phyloP scores from a whole-genome alignment of 2,329 filamentous ascomycete genomes.

The Aspergillus sp. region DNA sequence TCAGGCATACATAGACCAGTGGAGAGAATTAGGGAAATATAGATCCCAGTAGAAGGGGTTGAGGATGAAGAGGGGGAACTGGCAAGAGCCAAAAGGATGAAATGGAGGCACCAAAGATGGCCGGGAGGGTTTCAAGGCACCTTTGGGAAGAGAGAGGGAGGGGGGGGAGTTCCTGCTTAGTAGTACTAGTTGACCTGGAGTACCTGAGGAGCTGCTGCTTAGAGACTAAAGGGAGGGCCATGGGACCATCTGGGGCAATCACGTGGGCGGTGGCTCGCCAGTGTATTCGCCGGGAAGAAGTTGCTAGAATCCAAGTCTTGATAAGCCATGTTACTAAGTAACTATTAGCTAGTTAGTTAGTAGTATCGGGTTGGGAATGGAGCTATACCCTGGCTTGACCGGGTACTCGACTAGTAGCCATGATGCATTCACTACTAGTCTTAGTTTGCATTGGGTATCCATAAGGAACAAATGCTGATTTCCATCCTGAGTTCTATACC shows the following conservation, averaged over 20 bases:
- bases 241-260: conserved; percentile 12
- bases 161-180: conserved; percentile 6
- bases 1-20: conserved; percentile 63
- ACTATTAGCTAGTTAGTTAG: background rate
- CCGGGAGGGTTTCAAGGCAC: conserved; percentile 7
- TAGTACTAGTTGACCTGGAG: background rate
- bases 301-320: conserved; percentile 16
- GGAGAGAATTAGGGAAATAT: background rate
- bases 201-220: conserved; percentile 7
- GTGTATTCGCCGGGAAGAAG: conserved; percentile 8
- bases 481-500: no score
- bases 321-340: background rate
- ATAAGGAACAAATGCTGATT: no score
- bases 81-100: background rate
- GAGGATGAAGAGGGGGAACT: background rate
- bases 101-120: conserved; percentile 4
- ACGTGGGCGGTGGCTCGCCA: conserved; percentile 20
- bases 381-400: no score
- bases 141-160: background rate
- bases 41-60: background rate
- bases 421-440: no score
- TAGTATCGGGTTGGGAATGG: no score
- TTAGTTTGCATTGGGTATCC: no score
- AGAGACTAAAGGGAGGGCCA: conserved; percentile 6
- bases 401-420: background rate